These are phyloP conservation scores for Aspergillus panamensis DNA, from an alignment of 495 filamentous ascomycete genomes.

Conservation along the genomic window DNA sequence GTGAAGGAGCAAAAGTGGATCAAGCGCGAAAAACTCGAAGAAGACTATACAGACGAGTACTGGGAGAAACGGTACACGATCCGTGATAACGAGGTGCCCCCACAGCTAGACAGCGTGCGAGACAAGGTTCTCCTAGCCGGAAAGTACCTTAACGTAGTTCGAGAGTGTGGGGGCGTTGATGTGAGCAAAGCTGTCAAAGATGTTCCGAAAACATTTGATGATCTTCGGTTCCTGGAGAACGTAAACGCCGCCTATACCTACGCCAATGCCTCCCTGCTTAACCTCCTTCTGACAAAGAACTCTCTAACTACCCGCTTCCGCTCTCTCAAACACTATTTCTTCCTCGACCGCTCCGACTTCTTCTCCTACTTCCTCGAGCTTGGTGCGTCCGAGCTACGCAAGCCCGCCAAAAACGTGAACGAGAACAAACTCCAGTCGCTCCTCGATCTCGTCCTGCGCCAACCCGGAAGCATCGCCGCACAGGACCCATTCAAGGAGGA, in stretches of 20 bases:
- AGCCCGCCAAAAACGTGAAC: constrained; percentile 83
- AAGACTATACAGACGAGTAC: constrained; percentile 98
- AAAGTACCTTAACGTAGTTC: constrained; percentile 96
- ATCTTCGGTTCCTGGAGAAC: constrained; percentile 85
- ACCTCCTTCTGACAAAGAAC: constrained; percentile 88
- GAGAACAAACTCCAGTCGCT: constrained; percentile 89
- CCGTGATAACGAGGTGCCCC: constrained; percentile 83
- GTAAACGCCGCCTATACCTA: constrained; percentile 92
- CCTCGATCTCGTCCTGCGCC: constrained; percentile 88
- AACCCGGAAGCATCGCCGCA: constrained; percentile 90
- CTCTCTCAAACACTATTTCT: constrained; percentile 97
- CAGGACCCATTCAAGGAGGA: constrained; percentile 97
- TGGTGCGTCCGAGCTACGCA: constrained; percentile 78
- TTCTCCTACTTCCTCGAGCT: constrained; percentile 97
- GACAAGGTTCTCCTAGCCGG: constrained; percentile 93
- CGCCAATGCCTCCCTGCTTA: constrained; percentile 90
- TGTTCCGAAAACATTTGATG: constrained; percentile 88
- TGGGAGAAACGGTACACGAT: constrained; percentile 98
- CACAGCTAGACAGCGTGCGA: constrained; percentile 86
- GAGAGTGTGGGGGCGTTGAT: constrained; percentile 95
- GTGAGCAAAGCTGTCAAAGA: constrained; percentile 85
- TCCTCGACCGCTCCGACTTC: constrained; percentile 95
- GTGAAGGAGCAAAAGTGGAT: constrained; percentile 97
- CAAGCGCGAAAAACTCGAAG: constrained; percentile 79
- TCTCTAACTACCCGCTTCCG: constrained; percentile 78